phyloP scores from a whole-genome alignment of 164 flowering plant genomes.

The Stephania yunnanensis region DNA sequence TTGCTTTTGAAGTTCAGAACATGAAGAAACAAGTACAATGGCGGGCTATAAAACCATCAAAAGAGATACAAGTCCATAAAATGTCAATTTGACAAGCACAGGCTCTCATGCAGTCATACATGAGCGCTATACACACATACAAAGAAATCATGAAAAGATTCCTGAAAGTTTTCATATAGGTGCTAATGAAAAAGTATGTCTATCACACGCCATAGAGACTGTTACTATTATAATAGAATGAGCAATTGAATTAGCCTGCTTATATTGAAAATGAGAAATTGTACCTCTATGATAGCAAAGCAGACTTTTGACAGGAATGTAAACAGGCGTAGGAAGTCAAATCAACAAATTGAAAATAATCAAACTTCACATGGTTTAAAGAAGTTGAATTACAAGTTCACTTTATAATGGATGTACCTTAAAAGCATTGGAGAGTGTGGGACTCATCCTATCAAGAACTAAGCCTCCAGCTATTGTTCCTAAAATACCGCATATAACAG shows the following conservation, averaged over 20 bases:
- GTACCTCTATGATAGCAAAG: not conserved
- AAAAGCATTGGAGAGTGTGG: constrained; percentile 82
- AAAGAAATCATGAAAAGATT: no score
- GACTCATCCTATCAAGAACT: constrained; percentile 54
- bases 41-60: not conserved
- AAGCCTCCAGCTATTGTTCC: constrained; percentile 83
- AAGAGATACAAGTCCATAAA: not conserved
- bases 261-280: not conserved
- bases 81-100: not conserved
- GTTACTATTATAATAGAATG: not conserved
- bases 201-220: not conserved
- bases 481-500: constrained; percentile 73
- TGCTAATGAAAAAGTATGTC: not conserved
- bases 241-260: not conserved
- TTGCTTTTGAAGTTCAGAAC: not conserved
- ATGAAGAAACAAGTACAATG: not conserved
- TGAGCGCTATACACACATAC: no score
- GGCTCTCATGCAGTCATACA: no score
- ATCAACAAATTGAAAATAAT: not conserved
- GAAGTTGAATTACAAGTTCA: not conserved
- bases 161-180: not conserved
- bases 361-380: not conserved
- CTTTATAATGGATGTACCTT: constrained; percentile 40
- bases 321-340: not conserved
- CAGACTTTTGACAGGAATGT: not conserved